Evolutionary conservation across 2,329 filamentous ascomycete genomes (phyloP).

Genomic region (Talaromyces sp.): DNA sequence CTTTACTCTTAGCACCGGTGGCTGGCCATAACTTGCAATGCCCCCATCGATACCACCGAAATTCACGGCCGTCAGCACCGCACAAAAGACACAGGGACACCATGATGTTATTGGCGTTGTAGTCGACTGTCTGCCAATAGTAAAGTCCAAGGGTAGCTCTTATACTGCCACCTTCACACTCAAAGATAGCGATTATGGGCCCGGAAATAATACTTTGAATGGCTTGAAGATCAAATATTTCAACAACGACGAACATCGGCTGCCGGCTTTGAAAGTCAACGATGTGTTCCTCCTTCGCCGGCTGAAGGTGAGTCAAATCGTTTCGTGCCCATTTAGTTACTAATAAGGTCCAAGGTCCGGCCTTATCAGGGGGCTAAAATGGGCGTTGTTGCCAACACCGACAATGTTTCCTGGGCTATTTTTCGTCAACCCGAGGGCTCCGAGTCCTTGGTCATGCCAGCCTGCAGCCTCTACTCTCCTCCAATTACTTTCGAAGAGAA

Average conservation of each 20-base stretch:
- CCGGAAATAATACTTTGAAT: conserved; percentile 29
- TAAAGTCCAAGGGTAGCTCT: conserved; percentile 50
- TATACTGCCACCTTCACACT: conserved; percentile 58
- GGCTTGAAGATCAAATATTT: conserved; percentile 58
- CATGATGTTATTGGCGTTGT: conserved; percentile 67
- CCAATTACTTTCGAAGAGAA: conserved; percentile 25
- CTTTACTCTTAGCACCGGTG: background rate
- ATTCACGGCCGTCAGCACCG: conserved; percentile 46
- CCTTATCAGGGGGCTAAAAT: conserved; percentile 20
- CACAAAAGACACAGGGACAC: conserved; percentile 25
- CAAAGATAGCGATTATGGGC: conserved; percentile 51
- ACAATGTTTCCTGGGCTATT: conserved; percentile 28
- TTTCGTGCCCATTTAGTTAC: background rate
- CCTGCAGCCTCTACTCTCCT: conserved; percentile 23
- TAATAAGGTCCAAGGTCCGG: conserved; percentile 7
- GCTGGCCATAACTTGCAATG: conserved; percentile 1
- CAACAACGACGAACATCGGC: conserved; percentile 34
- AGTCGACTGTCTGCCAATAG: conserved; percentile 56
- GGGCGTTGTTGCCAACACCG: conserved; percentile 23
- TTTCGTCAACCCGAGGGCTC: conserved; percentile 24
- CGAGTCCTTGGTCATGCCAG: conserved; percentile 16
- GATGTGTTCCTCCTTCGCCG: conserved; percentile 62
- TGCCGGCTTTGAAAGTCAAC: conserved; percentile 45
- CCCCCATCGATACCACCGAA: conserved; percentile 31
- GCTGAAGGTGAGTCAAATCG: conserved; percentile 46